These are phyloP conservation scores for Hypomyces rosellus DNA, from an alignment of 2,329 filamentous ascomycete species.

Conservation along the genomic window DNA sequence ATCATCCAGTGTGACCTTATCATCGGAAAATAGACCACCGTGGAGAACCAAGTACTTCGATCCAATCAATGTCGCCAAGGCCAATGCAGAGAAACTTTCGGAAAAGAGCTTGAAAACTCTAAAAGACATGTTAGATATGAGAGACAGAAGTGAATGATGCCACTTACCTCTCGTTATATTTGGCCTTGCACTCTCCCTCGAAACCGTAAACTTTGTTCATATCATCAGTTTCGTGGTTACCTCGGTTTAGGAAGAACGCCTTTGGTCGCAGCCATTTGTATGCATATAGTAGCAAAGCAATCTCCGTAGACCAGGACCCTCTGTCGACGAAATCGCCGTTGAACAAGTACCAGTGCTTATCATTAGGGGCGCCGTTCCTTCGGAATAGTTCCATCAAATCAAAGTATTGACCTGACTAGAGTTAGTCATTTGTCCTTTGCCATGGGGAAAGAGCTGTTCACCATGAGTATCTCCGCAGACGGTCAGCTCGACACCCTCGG, in stretches of 20 bases:
- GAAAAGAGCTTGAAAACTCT: constrained; percentile 95
- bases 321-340: constrained; percentile 98
- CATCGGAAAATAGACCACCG: constrained; percentile 92
- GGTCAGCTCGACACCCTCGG: constrained; percentile 71
- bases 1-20: constrained; percentile 85
- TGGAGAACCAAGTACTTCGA: constrained; percentile 88
- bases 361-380: constrained; percentile 75
- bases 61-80: constrained; percentile 86
- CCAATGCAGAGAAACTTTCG: constrained; percentile 91
- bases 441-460: constrained; percentile 32
- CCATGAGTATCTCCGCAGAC: constrained; percentile 97
- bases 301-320: constrained; percentile 97
- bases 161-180: constrained; percentile 79
- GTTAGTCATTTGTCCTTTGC: neutral
- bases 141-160: neutral
- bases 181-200: constrained; percentile 95
- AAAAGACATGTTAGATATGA: constrained; percentile 6
- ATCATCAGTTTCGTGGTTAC: constrained; percentile 98
- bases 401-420: constrained; percentile 78
- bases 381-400: constrained; percentile 95
- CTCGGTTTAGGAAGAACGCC: constrained; percentile 90
- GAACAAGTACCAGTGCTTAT: constrained; percentile 91
- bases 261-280: constrained; percentile 93
- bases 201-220: constrained; percentile 99
- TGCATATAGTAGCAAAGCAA: constrained; percentile 85